Percentiles rank a stretch among this genome's conserved stretches.
Evolutionary conservation across 2,329 filamentous ascomycete species (phyloP).

Genomic region (Xylariaceae sp.): DNA sequence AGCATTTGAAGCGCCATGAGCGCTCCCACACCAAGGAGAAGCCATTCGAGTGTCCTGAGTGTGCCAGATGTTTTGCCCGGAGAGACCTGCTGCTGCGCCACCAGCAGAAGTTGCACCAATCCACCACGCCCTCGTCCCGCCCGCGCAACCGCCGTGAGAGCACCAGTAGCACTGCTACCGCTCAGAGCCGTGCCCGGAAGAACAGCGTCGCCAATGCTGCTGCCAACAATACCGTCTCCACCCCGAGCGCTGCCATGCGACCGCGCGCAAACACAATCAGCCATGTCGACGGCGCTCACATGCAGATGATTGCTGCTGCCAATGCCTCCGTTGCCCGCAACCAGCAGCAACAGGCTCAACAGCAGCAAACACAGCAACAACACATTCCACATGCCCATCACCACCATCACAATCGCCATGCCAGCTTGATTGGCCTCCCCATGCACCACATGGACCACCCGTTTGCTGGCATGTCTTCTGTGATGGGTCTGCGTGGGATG

Average conservation of each 20-base stretch:
- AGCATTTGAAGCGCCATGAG: constrained; percentile 96
- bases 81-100: constrained; percentile 88
- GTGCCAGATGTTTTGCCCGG: constrained; percentile 88
- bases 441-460: constrained; percentile 57
- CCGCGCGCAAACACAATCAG: constrained; percentile 95
- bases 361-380: not conserved
- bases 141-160: constrained; percentile 89
- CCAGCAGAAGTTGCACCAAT: constrained; percentile 97
- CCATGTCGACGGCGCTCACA: constrained; percentile 74
- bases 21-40: constrained; percentile 73
- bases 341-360: constrained; percentile 18
- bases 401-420: constrained; percentile 66
- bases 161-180: constrained; percentile 65
- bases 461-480: constrained; percentile 68
- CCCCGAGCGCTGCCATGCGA: constrained; percentile 62
- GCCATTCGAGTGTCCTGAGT: constrained; percentile 95
- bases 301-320: constrained; percentile 66
- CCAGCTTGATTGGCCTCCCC: constrained; percentile 67
- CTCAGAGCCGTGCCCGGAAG: constrained; percentile 76
- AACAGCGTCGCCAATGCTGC: constrained; percentile 72
- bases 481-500: constrained; percentile 62
- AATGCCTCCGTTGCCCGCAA: constrained; percentile 49
- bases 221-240: constrained; percentile 46
- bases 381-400: constrained; percentile 38
- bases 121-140: constrained; percentile 79